Conservation (phyloP, 2,329 filamentous ascomycete species). For the Pestalotiopsis fici region DNA sequence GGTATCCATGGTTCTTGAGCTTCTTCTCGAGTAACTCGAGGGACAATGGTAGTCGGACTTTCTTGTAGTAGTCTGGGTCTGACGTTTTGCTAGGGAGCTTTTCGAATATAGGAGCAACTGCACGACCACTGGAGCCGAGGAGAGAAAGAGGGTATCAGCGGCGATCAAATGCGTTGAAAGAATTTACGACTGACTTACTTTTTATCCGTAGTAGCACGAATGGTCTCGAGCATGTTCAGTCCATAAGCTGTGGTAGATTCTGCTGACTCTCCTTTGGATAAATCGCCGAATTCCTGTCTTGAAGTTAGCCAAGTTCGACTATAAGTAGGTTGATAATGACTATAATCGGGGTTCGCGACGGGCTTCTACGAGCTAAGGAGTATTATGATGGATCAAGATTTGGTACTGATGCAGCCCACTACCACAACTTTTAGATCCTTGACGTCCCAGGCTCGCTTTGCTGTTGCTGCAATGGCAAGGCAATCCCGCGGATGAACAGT, state of each 20-base stretch:
- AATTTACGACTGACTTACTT: constrained; percentile 54
- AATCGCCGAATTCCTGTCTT: constrained; percentile 44
- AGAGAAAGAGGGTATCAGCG: neutral
- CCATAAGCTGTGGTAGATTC: constrained; percentile 74
- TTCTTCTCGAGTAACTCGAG: constrained; percentile 76
- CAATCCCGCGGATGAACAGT: neutral
- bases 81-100: constrained; percentile 64
- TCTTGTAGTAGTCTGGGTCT: constrained; percentile 76
- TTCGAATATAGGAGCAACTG: constrained; percentile 75
- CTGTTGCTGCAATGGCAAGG: neutral
- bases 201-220: constrained; percentile 79
- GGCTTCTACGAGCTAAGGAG: constrained; percentile 6
- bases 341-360: neutral
- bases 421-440: neutral
- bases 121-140: constrained; percentile 59
- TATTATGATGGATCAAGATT: constrained; percentile 3
- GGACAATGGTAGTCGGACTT: constrained; percentile 77
- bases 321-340: neutral
- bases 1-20: constrained; percentile 68
- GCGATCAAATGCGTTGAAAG: neutral
- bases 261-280: constrained; percentile 59
- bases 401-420: neutral
- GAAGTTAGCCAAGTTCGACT: constrained; percentile 11
- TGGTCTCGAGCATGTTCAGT: constrained; percentile 71
- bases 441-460: neutral